Evolutionary conservation across 305 asterid genomes (phyloP).

Genomic region (Fraxinus velutina): DNA sequence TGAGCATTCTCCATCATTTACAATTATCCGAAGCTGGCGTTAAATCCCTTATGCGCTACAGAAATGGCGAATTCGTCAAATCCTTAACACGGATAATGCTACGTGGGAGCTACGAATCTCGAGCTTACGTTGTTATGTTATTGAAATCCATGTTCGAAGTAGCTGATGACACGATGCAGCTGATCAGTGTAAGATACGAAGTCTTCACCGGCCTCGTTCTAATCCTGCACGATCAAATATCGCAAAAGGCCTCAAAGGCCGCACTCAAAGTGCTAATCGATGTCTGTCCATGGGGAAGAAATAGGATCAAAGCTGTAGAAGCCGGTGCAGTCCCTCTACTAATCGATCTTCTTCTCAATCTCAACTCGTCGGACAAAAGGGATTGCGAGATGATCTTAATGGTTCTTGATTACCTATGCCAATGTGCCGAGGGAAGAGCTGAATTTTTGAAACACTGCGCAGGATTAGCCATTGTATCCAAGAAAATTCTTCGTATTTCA

Average conservation of each 20-base stretch:
- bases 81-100: constrained; percentile 44
- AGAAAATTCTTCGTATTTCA: constrained; percentile 72
- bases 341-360: constrained; percentile 41
- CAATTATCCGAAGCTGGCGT: constrained; percentile 57
- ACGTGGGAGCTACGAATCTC: constrained; percentile 57
- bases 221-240: constrained; percentile 43
- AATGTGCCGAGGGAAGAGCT: constrained; percentile 79
- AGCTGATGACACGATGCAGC: constrained; percentile 31
- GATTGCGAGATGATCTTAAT: constrained; percentile 40
- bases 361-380: constrained; percentile 43
- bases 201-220: constrained; percentile 44
- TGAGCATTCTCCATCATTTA: constrained; percentile 49
- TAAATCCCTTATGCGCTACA: constrained; percentile 30
- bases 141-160: constrained; percentile 45
- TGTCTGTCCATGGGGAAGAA: constrained; percentile 49
- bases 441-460: constrained; percentile 58
- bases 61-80: constrained; percentile 35
- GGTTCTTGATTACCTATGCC: constrained; percentile 55
- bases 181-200: constrained; percentile 26
- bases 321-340: constrained; percentile 37
- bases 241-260: constrained; percentile 45
- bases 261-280: constrained; percentile 45
- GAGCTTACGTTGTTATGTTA: constrained; percentile 50
- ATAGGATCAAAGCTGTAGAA: constrained; percentile 59
- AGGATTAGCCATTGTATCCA: constrained; percentile 67